These are phyloP conservation scores for Mucor mucedo DNA, from an alignment of 371 early-diverging fungal genomes.

Conservation along the genomic window DNA sequence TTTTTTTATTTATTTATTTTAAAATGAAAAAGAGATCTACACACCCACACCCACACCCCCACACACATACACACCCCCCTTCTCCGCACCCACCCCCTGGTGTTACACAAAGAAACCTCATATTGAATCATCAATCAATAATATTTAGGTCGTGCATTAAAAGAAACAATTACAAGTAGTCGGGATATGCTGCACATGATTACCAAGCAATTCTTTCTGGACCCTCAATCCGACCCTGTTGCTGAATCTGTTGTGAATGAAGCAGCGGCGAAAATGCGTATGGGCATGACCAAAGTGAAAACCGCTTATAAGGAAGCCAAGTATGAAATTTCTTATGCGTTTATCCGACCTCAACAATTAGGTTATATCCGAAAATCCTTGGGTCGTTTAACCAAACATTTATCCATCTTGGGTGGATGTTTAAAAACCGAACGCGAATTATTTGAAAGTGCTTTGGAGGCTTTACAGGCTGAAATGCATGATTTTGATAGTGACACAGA, in stretches of 20 bases:
- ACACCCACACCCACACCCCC: no score
- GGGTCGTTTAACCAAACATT: constrained; percentile 46
- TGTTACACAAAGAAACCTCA: background rate
- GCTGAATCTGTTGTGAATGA: constrained; percentile 39
- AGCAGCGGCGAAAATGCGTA: constrained; percentile 41
- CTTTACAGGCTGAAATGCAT: constrained; percentile 19
- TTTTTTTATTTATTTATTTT: background rate
- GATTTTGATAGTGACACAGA: constrained; percentile 24
- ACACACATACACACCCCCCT: background rate
- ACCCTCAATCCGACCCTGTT: constrained; percentile 39
- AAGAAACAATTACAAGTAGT: constrained; percentile 48
- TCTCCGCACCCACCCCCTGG: background rate
- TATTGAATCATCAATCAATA: background rate
- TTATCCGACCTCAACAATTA: constrained; percentile 45
- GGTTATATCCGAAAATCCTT: constrained; percentile 43
- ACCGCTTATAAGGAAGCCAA: constrained; percentile 54
- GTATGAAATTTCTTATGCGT: constrained; percentile 53
- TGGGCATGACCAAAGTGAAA: constrained; percentile 51
- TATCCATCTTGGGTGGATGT: constrained; percentile 50
- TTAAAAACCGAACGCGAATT: constrained; percentile 48
- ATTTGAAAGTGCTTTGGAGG: constrained; percentile 49
- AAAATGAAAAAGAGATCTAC: no score
- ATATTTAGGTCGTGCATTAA: constrained; percentile 41
- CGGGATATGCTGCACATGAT: constrained; percentile 51
- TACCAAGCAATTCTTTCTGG: constrained; percentile 52